Evolutionary conservation across 352 stramenopile genomes (phyloP).

Genomic region (Nothophytophthora sp.): DNA sequence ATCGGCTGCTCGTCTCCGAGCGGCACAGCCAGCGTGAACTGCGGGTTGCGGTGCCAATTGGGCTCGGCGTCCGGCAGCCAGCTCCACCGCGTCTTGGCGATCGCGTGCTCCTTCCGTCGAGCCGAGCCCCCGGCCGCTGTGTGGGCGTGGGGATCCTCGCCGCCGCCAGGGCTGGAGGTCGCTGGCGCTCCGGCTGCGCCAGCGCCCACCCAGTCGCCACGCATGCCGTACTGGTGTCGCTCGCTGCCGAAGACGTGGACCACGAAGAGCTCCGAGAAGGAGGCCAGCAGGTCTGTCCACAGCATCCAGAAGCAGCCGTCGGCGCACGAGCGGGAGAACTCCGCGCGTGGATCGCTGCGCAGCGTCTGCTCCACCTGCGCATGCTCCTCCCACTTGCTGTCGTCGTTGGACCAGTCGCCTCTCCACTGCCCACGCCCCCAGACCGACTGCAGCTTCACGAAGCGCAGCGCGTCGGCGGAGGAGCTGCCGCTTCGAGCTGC

Average conservation of each 20-base stretch:
- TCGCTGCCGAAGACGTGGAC: constrained; percentile 36
- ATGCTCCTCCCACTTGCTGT: constrained; percentile 86
- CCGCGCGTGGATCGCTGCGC: constrained; percentile 53
- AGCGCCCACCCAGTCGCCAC: constrained; percentile 45
- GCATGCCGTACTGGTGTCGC: constrained; percentile 51
- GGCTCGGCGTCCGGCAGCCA: constrained; percentile 74
- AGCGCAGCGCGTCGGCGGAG: constrained; percentile 38
- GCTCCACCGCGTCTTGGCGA: constrained; percentile 67
- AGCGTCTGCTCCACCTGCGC: constrained; percentile 70
- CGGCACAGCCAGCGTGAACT: constrained; percentile 75
- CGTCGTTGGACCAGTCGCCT: constrained; percentile 81
- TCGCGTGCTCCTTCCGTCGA: constrained; percentile 32
- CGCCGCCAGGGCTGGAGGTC: constrained; percentile 2
- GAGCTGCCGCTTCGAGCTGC: no score
- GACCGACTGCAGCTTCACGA: constrained; percentile 85
- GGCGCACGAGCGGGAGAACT: constrained; percentile 65
- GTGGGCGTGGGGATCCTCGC: constrained; percentile 15
- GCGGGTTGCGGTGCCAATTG: constrained; percentile 92
- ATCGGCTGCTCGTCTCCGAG: constrained; percentile 16
- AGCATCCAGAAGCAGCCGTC: constrained; percentile 88
- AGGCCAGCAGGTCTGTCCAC: constrained; percentile 72
- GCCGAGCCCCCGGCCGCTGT: not conserved
- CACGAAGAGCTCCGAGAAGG: constrained; percentile 77
- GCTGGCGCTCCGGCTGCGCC: constrained; percentile 41
- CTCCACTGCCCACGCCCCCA: constrained; percentile 81